These are phyloP conservation scores for Rhamnella rubrinervis DNA, from an alignment of 331 rosid species.

Conservation along the genomic window DNA sequence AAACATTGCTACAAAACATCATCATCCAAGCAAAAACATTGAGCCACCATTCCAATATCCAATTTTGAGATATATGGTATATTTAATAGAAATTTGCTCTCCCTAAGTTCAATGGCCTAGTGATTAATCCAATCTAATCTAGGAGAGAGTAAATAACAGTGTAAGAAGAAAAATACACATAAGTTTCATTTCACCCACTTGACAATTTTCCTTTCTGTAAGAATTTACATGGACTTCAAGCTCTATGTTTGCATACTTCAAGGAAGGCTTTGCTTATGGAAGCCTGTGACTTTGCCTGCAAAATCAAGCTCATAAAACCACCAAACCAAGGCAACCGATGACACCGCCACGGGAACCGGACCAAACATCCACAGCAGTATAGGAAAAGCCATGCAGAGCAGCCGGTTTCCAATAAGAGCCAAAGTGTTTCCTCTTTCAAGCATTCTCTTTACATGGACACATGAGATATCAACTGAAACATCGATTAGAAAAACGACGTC, in stretches of 20 bases:
- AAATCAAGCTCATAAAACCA: slow-evolving; percentile 52
- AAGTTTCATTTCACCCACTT: too few species aligned
- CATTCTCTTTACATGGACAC: slow-evolving; percentile 26
- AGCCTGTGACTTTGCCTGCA: neutral
- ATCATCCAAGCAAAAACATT: too few species aligned
- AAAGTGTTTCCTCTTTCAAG: slow-evolving; percentile 54
- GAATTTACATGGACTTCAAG: too few species aligned
- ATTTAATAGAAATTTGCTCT: too few species aligned
- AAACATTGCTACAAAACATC: too few species aligned
- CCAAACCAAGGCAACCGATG: slow-evolving; percentile 55
- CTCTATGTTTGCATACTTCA: neutral
- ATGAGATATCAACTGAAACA: slow-evolving; percentile 29
- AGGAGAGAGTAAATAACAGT: too few species aligned
- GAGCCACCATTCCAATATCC: too few species aligned
- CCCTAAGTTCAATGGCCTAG: too few species aligned
- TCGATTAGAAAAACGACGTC: slow-evolving; percentile 58
- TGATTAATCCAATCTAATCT: too few species aligned
- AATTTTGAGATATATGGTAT: too few species aligned
- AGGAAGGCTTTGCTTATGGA: neutral
- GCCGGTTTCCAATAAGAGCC: slow-evolving; percentile 56
- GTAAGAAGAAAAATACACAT: too few species aligned
- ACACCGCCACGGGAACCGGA: slow-evolving; percentile 45
- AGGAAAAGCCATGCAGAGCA: slow-evolving; percentile 48
- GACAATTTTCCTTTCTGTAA: too few species aligned
- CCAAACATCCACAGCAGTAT: slow-evolving; percentile 71